A percentile compares a stretch with the other conserved stretches of the same genome.
Evolutionary conservation across 805 yeast species (phyloP).

Genomic region (Starmerella cellae): DNA sequence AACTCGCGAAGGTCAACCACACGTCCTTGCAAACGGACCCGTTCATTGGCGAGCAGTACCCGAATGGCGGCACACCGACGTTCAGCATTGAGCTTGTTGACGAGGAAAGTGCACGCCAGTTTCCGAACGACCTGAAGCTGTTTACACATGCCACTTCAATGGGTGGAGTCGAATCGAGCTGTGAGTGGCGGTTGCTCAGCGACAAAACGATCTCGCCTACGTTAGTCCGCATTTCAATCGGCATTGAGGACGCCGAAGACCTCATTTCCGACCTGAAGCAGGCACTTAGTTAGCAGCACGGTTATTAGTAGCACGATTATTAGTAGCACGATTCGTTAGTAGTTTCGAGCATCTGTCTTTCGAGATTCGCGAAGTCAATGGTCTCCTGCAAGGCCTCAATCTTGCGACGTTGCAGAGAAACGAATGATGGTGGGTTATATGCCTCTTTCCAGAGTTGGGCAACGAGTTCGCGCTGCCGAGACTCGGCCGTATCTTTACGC

Average conservation of each 20-base stretch:
- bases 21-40: conserved; percentile 64
- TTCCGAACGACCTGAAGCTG: conserved; percentile 18
- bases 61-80: conserved; percentile 50
- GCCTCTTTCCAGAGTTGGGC: conserved; percentile 3
- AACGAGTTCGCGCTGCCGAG: conserved; percentile 4
- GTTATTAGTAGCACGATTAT: too few species aligned
- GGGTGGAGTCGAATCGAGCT: conserved; percentile 82
- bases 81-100: conserved; percentile 48
- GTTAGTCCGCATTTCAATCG: conserved; percentile 63
- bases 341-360: neutral
- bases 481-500: conserved; percentile 1
- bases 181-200: conserved; percentile 79
- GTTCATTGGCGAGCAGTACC: conserved; percentile 52
- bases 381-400: conserved; percentile 1
- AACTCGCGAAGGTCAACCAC: conserved; percentile 45
- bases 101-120: conserved; percentile 40
- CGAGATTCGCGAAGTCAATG: conserved; percentile 16
- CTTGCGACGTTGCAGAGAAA: neutral
- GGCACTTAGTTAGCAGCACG: too few species aligned
- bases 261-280: conserved; percentile 54
- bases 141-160: conserved; percentile 87
- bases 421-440: neutral
- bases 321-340: too few species aligned
- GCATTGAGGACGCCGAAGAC: conserved; percentile 66
- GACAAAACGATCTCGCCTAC: conserved; percentile 45